Evolutionary conservation across 164 flowering plant species (phyloP), one percentile per base, ranked within the genome.

Genomic region (Vitis riparia): DNA sequence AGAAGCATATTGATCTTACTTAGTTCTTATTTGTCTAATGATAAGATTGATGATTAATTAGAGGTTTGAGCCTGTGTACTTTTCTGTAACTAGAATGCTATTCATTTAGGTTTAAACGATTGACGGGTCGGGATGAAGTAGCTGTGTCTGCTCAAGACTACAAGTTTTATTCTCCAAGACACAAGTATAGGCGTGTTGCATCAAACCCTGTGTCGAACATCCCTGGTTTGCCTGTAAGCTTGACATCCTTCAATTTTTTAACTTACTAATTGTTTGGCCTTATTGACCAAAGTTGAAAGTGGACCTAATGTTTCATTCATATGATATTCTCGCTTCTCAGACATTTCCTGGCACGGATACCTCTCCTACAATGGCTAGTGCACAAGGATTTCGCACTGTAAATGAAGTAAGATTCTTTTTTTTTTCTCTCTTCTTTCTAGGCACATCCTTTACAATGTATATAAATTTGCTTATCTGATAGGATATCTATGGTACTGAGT

Each of bases 151-250:
- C 92, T 56, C 82, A 81, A 71, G 98, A 95, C 79, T 93, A 91
- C 71, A 95, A 95, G 65, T 93, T 89, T 66, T 95, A 93, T 78
- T 86, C 93, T 65, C 98, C 99, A 49, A 88, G 99, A 75, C 99
- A 90, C 76, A 91, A 95, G 71, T 88, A 81, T 65, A 82, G 98
- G 77, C 97, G 99, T 62, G 79, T 77, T 73, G 68, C 81, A 30
- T 81, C 93, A 71, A 87, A 78, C 70, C 76, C 97, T 23, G 71
- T 80, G 52, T 71, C 97, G 14, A 85, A 72, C 53, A 79, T 89
- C 17, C 80, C 90, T 63, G 83, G 79, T 68, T 75, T 91, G 73
- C 87, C 89, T 67, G 99, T 93, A 85, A 89, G 91, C 65, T 58
- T 77, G 8, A 63, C 8, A 27, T 8, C 13, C 6, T 48, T 47